These are phyloP conservation scores for slime mould (Dictyostelium discoideum) DNA, from an alignment of 78 protist genomes.

Conservation along the genomic window DNA sequence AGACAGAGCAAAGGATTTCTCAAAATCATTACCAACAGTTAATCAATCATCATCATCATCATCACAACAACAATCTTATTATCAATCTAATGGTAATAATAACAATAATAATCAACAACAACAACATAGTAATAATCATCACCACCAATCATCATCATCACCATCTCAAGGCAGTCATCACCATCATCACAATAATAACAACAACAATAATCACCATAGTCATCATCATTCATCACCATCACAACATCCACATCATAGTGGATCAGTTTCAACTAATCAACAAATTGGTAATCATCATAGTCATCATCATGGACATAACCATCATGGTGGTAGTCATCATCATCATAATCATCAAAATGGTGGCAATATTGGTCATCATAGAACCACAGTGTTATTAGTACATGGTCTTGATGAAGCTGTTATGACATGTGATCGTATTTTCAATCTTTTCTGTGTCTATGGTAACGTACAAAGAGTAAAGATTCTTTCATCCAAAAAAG, in stretches of 20 bases:
- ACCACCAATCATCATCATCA: neutral
- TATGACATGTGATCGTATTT: conserved; percentile 81
- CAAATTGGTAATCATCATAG: neutral
- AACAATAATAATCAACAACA: conserved; percentile 18
- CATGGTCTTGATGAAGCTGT: conserved; percentile 60
- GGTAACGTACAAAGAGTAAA: conserved; percentile 87
- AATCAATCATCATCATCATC: neutral
- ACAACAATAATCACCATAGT: neutral
- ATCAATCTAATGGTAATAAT: neutral
- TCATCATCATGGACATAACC: neutral
- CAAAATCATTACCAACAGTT: conserved; percentile 18
- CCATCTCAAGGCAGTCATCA: neutral
- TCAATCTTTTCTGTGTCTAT: conserved; percentile 84
- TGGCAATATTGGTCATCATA: neutral
- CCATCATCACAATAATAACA: neutral
- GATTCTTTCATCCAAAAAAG: conserved; percentile 78
- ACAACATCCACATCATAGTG: conserved; percentile 6
- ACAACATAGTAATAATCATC: conserved; percentile 9
- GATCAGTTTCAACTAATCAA: neutral
- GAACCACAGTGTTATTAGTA: conserved; percentile 72
- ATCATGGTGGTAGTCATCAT: neutral
- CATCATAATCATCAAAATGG: neutral
- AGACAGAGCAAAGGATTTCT: conserved; percentile 54
- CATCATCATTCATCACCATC: neutral
- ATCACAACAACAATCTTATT: neutral